Evolutionary conservation across 305 asterid genomes (phyloP).

Genomic region (Fraxinus xanthoxyloides): DNA sequence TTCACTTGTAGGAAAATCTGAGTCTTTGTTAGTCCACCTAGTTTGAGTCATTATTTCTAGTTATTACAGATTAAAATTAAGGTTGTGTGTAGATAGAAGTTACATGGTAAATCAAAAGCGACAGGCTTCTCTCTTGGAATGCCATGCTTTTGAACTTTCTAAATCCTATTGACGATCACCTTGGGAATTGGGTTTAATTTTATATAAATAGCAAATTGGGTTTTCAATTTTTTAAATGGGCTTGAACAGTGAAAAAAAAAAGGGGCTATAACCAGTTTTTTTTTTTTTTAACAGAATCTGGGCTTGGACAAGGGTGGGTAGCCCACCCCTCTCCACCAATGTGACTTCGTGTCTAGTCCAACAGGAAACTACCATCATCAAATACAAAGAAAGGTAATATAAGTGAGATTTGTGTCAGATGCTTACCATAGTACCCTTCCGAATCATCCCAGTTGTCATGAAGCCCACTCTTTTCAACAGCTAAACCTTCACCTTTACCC

Average conservation of each 20-base stretch:
- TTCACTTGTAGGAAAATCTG: background rate
- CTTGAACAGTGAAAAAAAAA: no score
- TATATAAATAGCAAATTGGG: no score
- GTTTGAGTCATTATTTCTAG: background rate
- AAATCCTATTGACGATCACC: background rate
- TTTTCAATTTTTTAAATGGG: no score
- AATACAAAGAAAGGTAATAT: conserved; percentile 18
- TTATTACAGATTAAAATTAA: background rate
- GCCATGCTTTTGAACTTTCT: background rate
- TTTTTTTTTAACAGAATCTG: no score
- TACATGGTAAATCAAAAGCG: background rate
- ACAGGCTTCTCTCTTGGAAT: background rate
- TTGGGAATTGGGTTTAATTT: no score
- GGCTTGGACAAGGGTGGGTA: no score
- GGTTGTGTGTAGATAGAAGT: background rate
- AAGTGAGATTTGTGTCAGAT: conserved; percentile 6
- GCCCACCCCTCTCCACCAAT: no score
- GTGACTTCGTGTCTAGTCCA: background rate
- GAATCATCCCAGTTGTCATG: conserved; percentile 99
- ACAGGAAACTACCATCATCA: conserved; percentile 4
- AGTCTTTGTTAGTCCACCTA: background rate
- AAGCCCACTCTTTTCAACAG: conserved; percentile 76
- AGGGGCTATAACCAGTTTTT: no score
- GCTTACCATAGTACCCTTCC: conserved; percentile 95
- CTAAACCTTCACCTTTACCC: conserved; percentile 75